phyloP scores from a whole-genome alignment of 2,329 filamentous ascomycete genomes.

The Curvularia sp. region DNA sequence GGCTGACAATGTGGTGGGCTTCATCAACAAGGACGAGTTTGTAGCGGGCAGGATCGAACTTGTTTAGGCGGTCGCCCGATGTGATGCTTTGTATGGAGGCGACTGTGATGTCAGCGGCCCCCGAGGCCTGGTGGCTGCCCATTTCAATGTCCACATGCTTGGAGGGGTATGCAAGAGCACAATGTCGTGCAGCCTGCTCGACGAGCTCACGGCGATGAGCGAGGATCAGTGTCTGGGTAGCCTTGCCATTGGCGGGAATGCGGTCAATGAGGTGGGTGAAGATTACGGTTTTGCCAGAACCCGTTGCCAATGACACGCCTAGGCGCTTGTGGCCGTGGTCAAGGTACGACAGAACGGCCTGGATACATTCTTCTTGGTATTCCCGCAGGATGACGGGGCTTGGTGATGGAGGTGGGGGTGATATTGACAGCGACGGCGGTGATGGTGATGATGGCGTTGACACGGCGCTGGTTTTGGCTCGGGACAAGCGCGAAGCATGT shows the following conservation, averaged over 20 bases:
- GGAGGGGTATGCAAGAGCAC: constrained; percentile 77
- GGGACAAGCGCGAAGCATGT: constrained; percentile 27
- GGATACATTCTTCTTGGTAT: constrained; percentile 92
- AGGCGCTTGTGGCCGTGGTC: constrained; percentile 76
- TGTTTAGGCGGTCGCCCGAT: constrained; percentile 76
- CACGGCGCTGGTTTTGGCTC: background rate
- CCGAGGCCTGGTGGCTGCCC: constrained; percentile 77
- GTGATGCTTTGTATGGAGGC: constrained; percentile 87
- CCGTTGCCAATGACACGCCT: constrained; percentile 85
- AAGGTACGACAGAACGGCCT: constrained; percentile 75
- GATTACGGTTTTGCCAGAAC: constrained; percentile 91
- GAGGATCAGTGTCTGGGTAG: constrained; percentile 83
- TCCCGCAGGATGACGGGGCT: constrained; percentile 69
- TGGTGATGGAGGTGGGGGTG: constrained; percentile 22
- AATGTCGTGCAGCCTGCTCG: constrained; percentile 90
- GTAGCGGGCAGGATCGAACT: constrained; percentile 80
- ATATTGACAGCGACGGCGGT: constrained; percentile 18
- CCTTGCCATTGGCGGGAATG: constrained; percentile 64
- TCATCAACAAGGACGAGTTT: constrained; percentile 95
- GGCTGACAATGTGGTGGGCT: constrained; percentile 93
- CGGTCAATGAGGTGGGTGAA: constrained; percentile 94
- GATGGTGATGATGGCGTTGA: constrained; percentile 19
- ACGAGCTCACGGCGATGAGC: constrained; percentile 93
- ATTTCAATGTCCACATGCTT: constrained; percentile 91
- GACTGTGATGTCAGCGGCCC: constrained; percentile 87